Evolutionary conservation across 78 protist genomes (phyloP), one percentile per base, ranked within the genome.

Genomic region (Cyanophora paradoxa): DNA sequence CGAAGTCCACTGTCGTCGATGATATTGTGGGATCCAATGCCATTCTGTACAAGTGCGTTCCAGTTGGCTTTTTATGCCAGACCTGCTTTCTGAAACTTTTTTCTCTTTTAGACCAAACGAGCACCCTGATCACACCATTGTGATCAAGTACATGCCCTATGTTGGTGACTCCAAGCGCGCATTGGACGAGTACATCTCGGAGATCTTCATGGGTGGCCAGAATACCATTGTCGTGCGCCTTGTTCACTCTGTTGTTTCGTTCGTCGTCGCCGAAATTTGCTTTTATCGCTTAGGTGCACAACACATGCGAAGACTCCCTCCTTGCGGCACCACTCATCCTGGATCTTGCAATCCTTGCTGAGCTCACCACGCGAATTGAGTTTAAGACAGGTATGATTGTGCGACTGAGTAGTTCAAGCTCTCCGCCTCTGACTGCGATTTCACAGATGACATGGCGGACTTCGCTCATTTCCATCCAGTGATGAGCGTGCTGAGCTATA

Each of bases 141-240:
- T 97, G 61, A 97, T 97, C 90, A 97, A 97, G 86, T 97, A 97
- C 86, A 92, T 95, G 31, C 99, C 99, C 52, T 66, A 65, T 84
- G 99, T 98, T 22, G 98, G 96, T n/a, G 99, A 97, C 86, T 70
- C 87, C 83, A 96, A 98, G 96, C 82, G 99, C 56, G 99, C 99
- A 31, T 75, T 98, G 90, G 99, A 98, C 83, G 99, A 98, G 66
- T 77, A 77, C 62, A 33, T 28, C 57, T 86, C 92, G 1, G 82
- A 84, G 61, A 95, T 97, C 76, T 92, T 92, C 91, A 85, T 96
- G 97, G 95, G 94, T 57, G 99, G 99, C 41, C 63, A 40, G 77
- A 90, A 95, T 88, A 95, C 98, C 41, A 77, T 90, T 59, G 80
- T 66, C 26, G 50, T 44, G 50, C 13, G 50, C 24, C 50, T 14